Conservation (phyloP, 1,284 basidiomycete species). For the Cryptococcus maquisensis region DNA sequence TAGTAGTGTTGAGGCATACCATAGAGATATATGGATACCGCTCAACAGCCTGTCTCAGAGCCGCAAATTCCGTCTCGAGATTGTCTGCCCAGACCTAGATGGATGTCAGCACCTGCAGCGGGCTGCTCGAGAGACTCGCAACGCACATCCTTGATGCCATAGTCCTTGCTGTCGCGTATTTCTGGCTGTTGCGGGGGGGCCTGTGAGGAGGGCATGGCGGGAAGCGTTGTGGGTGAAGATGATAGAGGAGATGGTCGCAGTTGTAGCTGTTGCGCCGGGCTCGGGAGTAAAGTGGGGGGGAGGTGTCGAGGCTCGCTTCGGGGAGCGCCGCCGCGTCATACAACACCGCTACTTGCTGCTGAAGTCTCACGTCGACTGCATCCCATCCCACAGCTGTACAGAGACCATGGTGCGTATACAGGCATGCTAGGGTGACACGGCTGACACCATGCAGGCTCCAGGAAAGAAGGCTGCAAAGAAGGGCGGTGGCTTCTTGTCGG, state of each 20-base stretch:
- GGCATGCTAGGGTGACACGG: too few relatives aligned
- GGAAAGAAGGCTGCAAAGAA: slow-evolving; percentile 92
- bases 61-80: slow-evolving; percentile 85
- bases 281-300: too few relatives aligned
- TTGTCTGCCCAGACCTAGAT: slow-evolving; percentile 81
- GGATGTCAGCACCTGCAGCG: slow-evolving; percentile 1
- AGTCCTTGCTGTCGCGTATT: slow-evolving; percentile 21
- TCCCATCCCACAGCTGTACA: not conserved
- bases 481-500: slow-evolving; percentile 62
- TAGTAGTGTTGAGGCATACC: slow-evolving; percentile 54
- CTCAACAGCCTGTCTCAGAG: slow-evolving; percentile 80
- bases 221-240: too few relatives aligned
- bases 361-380: not conserved
- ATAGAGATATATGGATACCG: slow-evolving; percentile 92
- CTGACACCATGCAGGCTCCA: slow-evolving; percentile 59
- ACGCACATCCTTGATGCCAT: slow-evolving; percentile 43
- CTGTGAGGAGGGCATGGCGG: not conserved
- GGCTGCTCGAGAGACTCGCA: not conserved
- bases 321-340: too few relatives aligned
- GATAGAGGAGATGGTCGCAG: too few relatives aligned
- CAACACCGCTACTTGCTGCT: not conserved
- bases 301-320: too few relatives aligned
- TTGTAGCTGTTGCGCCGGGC: too few relatives aligned
- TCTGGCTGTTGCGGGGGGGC: slow-evolving; percentile 1
- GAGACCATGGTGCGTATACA: not conserved